Percentiles rank a stretch among this genome's conserved stretches.
Evolutionary conservation across 1,139 yeast genomes (phyloP).

Genomic region (Taphrina deformans): DNA sequence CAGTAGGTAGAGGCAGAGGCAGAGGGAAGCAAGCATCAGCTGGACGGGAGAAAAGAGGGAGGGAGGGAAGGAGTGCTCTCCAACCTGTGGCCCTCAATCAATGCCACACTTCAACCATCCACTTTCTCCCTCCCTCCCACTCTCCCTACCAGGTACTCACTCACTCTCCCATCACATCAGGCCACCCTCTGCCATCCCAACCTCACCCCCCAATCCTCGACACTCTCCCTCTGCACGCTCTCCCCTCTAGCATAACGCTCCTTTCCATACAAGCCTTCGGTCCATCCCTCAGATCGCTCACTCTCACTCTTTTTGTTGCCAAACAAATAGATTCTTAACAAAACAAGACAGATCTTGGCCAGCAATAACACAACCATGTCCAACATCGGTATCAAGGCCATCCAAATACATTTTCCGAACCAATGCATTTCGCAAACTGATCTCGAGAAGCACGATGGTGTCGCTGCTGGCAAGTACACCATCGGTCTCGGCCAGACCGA

Average conservation of each 20-base stretch:
- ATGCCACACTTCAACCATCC: no score
- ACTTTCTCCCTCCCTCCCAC: no score
- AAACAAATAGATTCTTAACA: not conserved
- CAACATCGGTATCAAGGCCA: conserved; percentile 94
- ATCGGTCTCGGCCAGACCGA: conserved; percentile 98
- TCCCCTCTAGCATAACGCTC: not conserved
- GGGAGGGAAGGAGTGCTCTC: no score
- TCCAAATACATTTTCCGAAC: conserved; percentile 85
- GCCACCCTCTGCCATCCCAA: not conserved
- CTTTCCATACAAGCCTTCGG: no score
- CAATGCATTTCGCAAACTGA: conserved; percentile 87
- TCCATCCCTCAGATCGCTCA: not conserved
- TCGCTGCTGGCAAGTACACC: conserved; percentile 93
- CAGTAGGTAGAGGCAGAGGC: no score
- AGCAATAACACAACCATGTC: conserved; percentile 2
- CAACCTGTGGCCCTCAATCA: no score
- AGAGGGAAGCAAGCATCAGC: no score
- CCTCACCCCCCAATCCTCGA: no score
- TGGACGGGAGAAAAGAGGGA: no score
- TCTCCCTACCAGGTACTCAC: not conserved
- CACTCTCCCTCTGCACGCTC: no score
- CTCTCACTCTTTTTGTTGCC: not conserved
- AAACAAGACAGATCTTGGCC: no score
- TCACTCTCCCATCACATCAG: not conserved
- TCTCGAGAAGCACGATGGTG: conserved; percentile 78